Evolutionary conservation across 768 basidiomycete genomes (phyloP).

Genomic region (Lactarius akahatsu): DNA sequence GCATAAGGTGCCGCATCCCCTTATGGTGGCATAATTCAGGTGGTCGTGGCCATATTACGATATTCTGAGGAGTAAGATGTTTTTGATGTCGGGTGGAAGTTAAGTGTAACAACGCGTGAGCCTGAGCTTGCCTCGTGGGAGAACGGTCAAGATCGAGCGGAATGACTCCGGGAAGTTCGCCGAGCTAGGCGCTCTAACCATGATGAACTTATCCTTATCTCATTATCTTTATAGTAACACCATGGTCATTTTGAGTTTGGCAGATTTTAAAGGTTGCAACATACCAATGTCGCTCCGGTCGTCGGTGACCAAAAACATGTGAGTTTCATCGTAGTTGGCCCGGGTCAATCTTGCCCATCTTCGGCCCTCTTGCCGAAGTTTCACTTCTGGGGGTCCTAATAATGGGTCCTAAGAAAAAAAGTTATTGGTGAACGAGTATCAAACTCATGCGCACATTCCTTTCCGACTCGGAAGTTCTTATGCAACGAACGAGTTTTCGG

Average conservation of each 20-base stretch:
- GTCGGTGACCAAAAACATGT: neutral
- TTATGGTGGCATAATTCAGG: neutral
- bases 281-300: neutral
- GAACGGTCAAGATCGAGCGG: neutral
- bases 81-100: neutral
- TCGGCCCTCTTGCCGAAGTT: neutral
- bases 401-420: neutral
- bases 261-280: neutral
- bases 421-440: neutral
- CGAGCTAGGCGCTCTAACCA: neutral
- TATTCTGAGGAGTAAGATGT: neutral
- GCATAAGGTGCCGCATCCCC: neutral
- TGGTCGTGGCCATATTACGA: too few relatives aligned
- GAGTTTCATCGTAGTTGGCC: neutral
- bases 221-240: too few relatives aligned
- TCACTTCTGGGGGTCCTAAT: neutral
- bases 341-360: neutral
- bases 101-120: neutral
- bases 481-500: neutral
- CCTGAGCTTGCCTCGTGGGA: neutral
- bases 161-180: too few relatives aligned
- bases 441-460: neutral
- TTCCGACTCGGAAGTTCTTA: too few relatives aligned
- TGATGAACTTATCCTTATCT: neutral
- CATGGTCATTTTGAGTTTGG: neutral